A percentile compares a stretch with the other conserved stretches of the same genome.
phyloP scores from a whole-genome alignment of 2,329 filamentous ascomycete species.

The Stagonosporopsis rhizophila region DNA sequence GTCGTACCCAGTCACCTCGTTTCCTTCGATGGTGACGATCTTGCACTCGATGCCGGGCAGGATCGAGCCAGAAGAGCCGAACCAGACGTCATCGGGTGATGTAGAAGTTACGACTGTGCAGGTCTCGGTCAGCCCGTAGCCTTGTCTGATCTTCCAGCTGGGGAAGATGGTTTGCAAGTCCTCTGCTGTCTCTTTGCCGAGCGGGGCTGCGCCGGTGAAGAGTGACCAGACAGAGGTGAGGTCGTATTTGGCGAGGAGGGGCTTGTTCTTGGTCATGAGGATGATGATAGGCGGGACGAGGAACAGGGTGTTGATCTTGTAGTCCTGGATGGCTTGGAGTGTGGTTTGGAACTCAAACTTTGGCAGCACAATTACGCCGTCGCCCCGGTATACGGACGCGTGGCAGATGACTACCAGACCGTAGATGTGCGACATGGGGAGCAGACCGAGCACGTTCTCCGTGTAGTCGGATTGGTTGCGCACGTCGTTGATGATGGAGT shows the following conservation, averaged over 20 bases:
- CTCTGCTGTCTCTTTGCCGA: constrained; percentile 74
- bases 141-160: constrained; percentile 71
- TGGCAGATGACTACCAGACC: constrained; percentile 75
- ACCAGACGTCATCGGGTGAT: constrained; percentile 67
- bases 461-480: constrained; percentile 54
- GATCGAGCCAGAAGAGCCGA: constrained; percentile 75
- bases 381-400: constrained; percentile 71
- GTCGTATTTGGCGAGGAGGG: constrained; percentile 70
- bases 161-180: constrained; percentile 70
- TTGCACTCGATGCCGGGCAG: constrained; percentile 70
- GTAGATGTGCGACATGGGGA: constrained; percentile 85
- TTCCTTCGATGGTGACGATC: constrained; percentile 71
- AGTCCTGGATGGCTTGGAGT: constrained; percentile 69
- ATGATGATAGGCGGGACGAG: constrained; percentile 85
- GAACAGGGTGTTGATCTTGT: constrained; percentile 71
- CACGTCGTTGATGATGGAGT: constrained; percentile 46
- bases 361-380: constrained; percentile 74
- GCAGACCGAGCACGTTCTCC: constrained; percentile 69
- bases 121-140: constrained; percentile 82
- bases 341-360: constrained; percentile 77
- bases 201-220: constrained; percentile 79
- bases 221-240: constrained; percentile 70
- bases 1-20: constrained; percentile 73
- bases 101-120: constrained; percentile 72
- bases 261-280: constrained; percentile 70